Base-by-base conservation (phyloP, 1,284 basidiomycete species). In the Trametes sp. region DNA sequence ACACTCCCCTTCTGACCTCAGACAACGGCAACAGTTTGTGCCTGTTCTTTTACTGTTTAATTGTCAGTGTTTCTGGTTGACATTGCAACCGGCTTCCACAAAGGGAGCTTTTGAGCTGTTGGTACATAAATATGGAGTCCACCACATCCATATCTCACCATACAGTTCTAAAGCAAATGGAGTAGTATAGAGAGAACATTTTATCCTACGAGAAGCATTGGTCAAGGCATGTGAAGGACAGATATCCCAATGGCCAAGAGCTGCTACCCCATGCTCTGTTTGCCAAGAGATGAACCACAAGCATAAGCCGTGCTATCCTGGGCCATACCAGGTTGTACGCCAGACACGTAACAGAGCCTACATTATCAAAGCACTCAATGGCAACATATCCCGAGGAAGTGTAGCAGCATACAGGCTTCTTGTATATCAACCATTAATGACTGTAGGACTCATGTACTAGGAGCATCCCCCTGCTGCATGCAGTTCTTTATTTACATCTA, bases 271-370 rank as follows among this genome's bases (percentile, higher is more conserved):
- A 41, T 33, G 54, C 54, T 16, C 23, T 35, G 31, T 56, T 56
- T 57, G 45, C 55, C 16, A 26, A 19, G 57, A 52, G 24, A 42
- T 58, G 50, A 52, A 58, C 10, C n/a, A 29, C 10, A 58, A 58
- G 29, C 50, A 58, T 28, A 44, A 51, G 14, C 49, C 57, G 29
- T 26, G 49, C 4, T 58, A 58, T 28, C 42, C 45, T 2, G 54
- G 54, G 14, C 53, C 54, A 3, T 55, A 61, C 21, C 24, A 65
- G 72, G 67, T 79, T 0, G 52, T 77, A 0, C 51, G 45, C 0
- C 56, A 65, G 14, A 69, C 65, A 0, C 35, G 44, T 13, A 70
- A 71, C 13, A 75, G 76, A 1, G 63, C 76, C 0, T 80, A 80
- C 42, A 61, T 74, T 1, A 35, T 67, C 11, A 54, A 57, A n/a